Evolutionary conservation across 768 basidiomycete genomes (phyloP), one percentile per base, ranked within the genome.

Genomic region (Pleurotus platypus): DNA sequence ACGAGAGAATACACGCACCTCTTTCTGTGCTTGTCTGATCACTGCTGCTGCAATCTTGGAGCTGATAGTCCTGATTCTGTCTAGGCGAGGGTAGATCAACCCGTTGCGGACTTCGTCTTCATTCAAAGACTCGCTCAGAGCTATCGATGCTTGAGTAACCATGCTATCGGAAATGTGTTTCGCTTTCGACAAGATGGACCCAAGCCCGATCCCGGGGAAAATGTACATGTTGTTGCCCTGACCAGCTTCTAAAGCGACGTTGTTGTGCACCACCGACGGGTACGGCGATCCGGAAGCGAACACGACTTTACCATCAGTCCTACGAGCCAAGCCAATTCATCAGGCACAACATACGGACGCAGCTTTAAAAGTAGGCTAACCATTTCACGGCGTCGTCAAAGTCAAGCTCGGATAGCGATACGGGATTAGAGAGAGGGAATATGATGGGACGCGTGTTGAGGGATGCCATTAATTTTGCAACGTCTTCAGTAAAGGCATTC

Each of bases 201-300:
- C 87, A 58, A 88, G 70, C 1, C 87, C 88, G 57, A 89, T 70
- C 15, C 79, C 78, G 15, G 79, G 80, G 70, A 83, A 84, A 62
- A 84, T 83, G 69, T 85, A 85, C 85, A 90, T 87, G 71, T 90
- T 92, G 70, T 92, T 92, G 8, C 89, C 88, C 67, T 92, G 90
- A 0, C 86, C 87, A 1, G 90, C 82, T 60, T 86, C 83, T 59
- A 81, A 73, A 0, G 63, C 59, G 46, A 72, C 78, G 22, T 80
- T 81, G 35, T 78, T 68, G 64, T 71, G 78, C 48, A 75, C 74
- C 46, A 84, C 69, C 2, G 79, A 67, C 15, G 77, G 71, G 74
- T 89, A 92, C 0, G 90, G 90, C 48, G 81, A 83, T 3, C 90
- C 90, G 11, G 84, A 84, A 0, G 89, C 89, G 61, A 87, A 92